Conservation (phyloP, 257 asterid genomes). For the Solanum sparsipilum region DNA sequence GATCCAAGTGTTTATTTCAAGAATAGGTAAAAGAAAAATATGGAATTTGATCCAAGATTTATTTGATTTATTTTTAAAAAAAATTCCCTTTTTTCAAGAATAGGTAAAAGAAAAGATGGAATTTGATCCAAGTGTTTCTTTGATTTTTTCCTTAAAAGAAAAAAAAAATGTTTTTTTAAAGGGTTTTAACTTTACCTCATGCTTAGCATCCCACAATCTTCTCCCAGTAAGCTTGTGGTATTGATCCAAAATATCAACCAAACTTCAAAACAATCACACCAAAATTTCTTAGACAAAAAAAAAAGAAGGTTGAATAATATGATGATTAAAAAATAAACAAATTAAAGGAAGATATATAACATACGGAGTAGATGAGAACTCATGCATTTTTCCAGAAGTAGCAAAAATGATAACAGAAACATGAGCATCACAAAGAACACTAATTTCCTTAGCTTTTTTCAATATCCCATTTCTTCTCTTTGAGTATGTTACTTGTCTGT, state of each 20-base stretch:
- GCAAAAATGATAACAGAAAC: slow-evolving; percentile 65
- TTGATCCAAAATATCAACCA: slow-evolving; percentile 78
- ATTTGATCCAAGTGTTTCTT: neutral
- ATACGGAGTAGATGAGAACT: slow-evolving; percentile 60
- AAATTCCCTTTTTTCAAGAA: neutral
- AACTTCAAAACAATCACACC: slow-evolving; percentile 18
- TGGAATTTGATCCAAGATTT: neutral
- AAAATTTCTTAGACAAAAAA: neutral
- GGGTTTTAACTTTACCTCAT: slow-evolving; percentile 46
- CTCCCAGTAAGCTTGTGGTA: slow-evolving; percentile 85
- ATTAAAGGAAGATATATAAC: neutral
- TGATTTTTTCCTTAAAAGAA: neutral
- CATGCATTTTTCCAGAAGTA: slow-evolving; percentile 73
- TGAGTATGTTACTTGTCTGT: slow-evolving; percentile 67
- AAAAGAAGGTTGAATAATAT: no score
- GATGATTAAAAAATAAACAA: neutral
- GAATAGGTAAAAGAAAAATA: neutral
- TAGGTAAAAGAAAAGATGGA: neutral
- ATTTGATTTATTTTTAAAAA: neutral
- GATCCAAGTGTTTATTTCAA: neutral
- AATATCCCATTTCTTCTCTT: slow-evolving; percentile 67
- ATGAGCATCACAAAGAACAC: slow-evolving; percentile 62
- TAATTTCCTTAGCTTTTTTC: slow-evolving; percentile 69
- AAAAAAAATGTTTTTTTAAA: no score
- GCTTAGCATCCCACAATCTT: slow-evolving; percentile 97